These are phyloP conservation scores for Amesomyces nigricolor DNA, from an alignment of 2,329 filamentous ascomycete genomes.

Conservation along the genomic window DNA sequence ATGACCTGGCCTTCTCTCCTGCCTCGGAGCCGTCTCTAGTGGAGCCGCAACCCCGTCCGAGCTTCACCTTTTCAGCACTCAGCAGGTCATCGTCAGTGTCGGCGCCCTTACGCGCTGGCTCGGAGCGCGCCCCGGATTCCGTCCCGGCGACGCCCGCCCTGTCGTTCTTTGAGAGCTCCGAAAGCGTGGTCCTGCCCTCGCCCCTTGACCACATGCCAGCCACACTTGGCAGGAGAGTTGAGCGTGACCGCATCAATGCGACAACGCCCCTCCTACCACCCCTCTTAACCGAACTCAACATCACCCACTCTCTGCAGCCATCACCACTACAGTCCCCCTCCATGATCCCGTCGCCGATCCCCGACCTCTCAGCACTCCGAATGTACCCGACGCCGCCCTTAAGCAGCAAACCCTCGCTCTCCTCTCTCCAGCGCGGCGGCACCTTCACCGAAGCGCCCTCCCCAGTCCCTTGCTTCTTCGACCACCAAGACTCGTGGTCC, in stretches of 20 bases:
- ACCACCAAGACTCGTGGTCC: slow-evolving; percentile 75
- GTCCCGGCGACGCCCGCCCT: slow-evolving; percentile 57
- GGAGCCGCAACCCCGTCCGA: slow-evolving; percentile 70
- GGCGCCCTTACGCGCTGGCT: slow-evolving; percentile 45
- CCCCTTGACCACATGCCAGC: slow-evolving; percentile 49
- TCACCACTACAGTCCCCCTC: slow-evolving; percentile 85
- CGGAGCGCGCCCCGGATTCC: slow-evolving; percentile 45
- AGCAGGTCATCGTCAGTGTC: slow-evolving; percentile 77
- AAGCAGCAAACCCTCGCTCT: slow-evolving; percentile 69
- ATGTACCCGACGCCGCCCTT: slow-evolving; percentile 61
- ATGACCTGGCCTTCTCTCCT: slow-evolving; percentile 49
- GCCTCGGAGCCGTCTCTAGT: slow-evolving; percentile 73
- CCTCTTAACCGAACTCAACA: slow-evolving; percentile 57
- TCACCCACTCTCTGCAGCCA: slow-evolving; percentile 49
- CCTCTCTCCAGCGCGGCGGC: slow-evolving; percentile 59
- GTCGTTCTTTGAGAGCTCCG: slow-evolving; percentile 56
- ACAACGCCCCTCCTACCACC: slow-evolving; percentile 83
- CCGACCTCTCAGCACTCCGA: slow-evolving; percentile 36
- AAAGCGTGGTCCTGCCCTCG: slow-evolving; percentile 45
- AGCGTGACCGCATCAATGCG: slow-evolving; percentile 55
- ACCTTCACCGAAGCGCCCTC: slow-evolving; percentile 41
- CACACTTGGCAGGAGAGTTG: slow-evolving; percentile 46
- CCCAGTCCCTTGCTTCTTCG: slow-evolving; percentile 58
- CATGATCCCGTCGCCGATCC: slow-evolving; percentile 45
- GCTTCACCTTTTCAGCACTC: slow-evolving; percentile 59